Percentiles rank a stretch among this genome's conserved stretches.
phyloP scores from a whole-genome alignment of 306 rosid species.

The Casuarina equisetifolia region DNA sequence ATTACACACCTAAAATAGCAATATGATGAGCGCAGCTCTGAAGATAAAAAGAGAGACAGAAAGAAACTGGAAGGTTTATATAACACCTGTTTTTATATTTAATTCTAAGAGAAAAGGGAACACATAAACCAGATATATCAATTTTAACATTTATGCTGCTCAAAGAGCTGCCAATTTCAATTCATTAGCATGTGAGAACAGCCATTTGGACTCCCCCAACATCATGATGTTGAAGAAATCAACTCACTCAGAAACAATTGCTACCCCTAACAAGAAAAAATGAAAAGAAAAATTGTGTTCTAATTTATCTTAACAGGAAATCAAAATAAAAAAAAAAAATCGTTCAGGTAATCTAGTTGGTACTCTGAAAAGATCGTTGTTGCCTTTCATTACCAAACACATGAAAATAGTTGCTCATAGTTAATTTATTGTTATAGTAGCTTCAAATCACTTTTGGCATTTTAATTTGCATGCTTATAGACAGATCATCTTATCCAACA shows the following conservation, averaged over 20 bases:
- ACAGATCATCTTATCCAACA: neutral
- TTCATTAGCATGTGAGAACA: neutral
- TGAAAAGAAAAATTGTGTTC: neutral
- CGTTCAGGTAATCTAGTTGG: neutral
- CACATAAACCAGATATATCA: neutral
- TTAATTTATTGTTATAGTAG: neutral
- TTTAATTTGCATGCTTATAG: neutral
- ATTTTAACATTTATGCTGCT: neutral
- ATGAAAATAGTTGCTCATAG: neutral
- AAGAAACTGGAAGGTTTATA: neutral
- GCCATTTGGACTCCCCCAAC: neutral
- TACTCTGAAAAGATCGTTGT: neutral
- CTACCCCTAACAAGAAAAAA: neutral
- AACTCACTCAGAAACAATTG: neutral
- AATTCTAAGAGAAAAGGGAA: no score
- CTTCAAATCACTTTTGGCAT: neutral
- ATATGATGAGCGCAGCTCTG: slow-evolving; percentile 31
- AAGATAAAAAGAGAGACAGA: slow-evolving; percentile 10
- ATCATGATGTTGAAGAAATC: neutral
- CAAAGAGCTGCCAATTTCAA: neutral
- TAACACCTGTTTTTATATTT: neutral
- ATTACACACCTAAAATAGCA: slow-evolving; percentile 76
- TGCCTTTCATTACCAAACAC: neutral
- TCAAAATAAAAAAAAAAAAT: neutral
- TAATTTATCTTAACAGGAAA: neutral